phyloP scores from a whole-genome alignment of 2,329 filamentous ascomycete genomes.

The Rhynchosporium graminicola region DNA sequence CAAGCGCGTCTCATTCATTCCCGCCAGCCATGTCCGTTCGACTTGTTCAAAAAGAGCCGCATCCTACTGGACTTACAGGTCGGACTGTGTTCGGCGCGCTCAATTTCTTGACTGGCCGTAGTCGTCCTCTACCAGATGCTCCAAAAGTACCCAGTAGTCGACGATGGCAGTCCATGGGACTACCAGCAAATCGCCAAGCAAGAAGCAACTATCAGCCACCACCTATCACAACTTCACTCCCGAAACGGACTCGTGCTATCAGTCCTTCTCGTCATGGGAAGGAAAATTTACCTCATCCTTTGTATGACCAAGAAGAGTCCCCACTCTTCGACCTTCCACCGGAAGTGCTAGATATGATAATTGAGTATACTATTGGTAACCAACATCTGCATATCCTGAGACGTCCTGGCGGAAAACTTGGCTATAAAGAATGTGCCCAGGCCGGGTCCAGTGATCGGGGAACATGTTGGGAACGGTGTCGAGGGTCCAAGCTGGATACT shows the following conservation, averaged over 20 bases:
- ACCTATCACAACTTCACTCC: constrained; percentile 11
- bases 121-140: not conserved
- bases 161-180: not conserved
- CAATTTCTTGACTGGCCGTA: constrained; percentile 16
- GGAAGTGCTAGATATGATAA: constrained; percentile 26
- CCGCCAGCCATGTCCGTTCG: not conserved
- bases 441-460: constrained; percentile 3
- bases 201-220: constrained; percentile 22
- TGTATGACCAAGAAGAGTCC: constrained; percentile 22
- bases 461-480: constrained; percentile 24
- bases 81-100: constrained; percentile 10
- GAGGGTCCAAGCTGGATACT: constrained; percentile 28
- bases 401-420: constrained; percentile 15
- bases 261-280: constrained; percentile 17
- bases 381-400: constrained; percentile 28
- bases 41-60: constrained; percentile 1
- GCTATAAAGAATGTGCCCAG: constrained; percentile 23
- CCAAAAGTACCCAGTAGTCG: constrained; percentile 3
- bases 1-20: too few species aligned
- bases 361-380: constrained; percentile 26
- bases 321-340: constrained; percentile 20
- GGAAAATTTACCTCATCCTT: not conserved
- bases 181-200: not conserved
- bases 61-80: constrained; percentile 6
- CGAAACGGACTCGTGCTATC: constrained; percentile 20